phyloP scores from a whole-genome alignment of 805 yeast genomes.

The Teunomyces aglyptinius region DNA sequence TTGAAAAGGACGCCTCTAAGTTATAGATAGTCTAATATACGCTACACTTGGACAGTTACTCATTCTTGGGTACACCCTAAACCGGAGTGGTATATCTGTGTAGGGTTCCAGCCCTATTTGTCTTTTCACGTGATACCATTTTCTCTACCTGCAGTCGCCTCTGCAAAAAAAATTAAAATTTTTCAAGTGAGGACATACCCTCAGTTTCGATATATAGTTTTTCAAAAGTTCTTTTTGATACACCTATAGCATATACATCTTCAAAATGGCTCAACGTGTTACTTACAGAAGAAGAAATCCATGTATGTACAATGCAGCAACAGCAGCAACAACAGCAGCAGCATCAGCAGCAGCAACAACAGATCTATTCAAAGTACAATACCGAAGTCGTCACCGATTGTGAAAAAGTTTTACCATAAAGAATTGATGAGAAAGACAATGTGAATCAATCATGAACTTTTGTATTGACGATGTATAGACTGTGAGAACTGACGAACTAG shows the following conservation, averaged over 20 bases:
- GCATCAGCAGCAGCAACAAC: not conserved
- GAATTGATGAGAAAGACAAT: not conserved
- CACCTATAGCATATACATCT: conserved; percentile 19
- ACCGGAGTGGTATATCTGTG: too few species aligned
- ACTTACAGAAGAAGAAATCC: conserved; percentile 99
- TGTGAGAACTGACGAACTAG: not conserved
- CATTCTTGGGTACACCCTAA: too few species aligned
- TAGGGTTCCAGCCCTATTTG: not conserved
- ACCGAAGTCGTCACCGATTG: not conserved
- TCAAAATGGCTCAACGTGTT: conserved; percentile 97
- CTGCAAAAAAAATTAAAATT: not conserved
- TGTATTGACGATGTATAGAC: not conserved
- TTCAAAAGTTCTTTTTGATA: conserved; percentile 13
- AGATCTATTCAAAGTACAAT: not conserved
- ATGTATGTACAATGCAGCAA: conserved; percentile 41
- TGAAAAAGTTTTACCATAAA: not conserved
- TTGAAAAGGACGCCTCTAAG: conserved; percentile 49
- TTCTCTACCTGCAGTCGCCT: not conserved
- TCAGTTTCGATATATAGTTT: conserved; percentile 7
- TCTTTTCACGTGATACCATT: not conserved
- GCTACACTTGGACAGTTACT: too few species aligned
- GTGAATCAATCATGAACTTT: not conserved
- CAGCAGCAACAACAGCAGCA: not conserved
- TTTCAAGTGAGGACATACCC: conserved; percentile 5
- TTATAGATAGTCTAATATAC: conserved; percentile 17